Percentiles rank a stretch among this genome's conserved stretches.
phyloP scores from a whole-genome alignment of 23 red algal genomes.

The Gracilaria domingensis region DNA sequence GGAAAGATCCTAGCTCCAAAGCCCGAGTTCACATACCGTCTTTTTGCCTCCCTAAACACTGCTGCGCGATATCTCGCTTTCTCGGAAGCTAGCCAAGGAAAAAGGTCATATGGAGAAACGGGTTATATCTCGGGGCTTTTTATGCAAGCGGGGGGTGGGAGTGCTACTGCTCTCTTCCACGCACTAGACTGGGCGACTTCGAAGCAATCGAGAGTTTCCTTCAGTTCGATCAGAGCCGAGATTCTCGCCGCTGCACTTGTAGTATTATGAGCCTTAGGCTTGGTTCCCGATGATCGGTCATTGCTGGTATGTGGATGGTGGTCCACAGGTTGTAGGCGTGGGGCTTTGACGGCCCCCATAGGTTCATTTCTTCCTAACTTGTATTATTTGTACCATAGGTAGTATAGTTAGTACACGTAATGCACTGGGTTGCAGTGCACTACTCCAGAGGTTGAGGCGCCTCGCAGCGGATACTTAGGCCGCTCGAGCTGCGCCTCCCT shows the following conservation, averaged over 20 bases:
- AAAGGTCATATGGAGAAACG: constrained; percentile 29
- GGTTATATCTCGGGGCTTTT: constrained; percentile 22
- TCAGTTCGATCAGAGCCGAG: constrained; percentile 35
- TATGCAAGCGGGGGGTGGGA: constrained; percentile 40
- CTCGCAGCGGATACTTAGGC: too few species aligned
- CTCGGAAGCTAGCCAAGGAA: constrained; percentile 18
- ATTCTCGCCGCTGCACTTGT: constrained; percentile 52
- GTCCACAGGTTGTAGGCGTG: too few species aligned
- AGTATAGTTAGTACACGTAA: too few species aligned
- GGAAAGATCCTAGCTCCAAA: neutral
- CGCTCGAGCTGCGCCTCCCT: too few species aligned
- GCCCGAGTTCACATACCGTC: neutral
- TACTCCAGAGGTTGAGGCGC: too few species aligned
- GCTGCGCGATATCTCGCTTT: neutral
- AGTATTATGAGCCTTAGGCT: too few species aligned
- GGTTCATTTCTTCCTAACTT: too few species aligned
- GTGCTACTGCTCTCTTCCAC: neutral
- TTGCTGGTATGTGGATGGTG: too few species aligned
- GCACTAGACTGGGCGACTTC: constrained; percentile 45
- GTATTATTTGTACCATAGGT: too few species aligned
- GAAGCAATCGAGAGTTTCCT: constrained; percentile 19
- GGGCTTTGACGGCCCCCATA: too few species aligned
- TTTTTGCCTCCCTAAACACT: neutral
- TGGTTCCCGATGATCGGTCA: too few species aligned
- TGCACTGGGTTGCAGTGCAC: too few species aligned